Conservation (phyloP, 495 filamentous ascomycete species). For the Diplogelasinospora grovesii region DNA sequence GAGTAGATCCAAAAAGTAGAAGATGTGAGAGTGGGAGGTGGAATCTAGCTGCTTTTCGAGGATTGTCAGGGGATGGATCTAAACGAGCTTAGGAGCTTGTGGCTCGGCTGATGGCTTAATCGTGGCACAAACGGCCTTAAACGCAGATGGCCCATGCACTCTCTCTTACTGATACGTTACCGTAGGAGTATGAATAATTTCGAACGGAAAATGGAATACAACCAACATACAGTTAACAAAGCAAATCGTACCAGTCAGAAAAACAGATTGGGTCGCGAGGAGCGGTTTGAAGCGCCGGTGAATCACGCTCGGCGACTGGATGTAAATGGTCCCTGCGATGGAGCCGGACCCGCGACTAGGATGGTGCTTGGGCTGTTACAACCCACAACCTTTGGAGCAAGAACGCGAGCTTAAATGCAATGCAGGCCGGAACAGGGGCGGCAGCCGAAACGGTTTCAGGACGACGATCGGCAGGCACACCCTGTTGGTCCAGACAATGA, state of each 20-base stretch:
- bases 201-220: no score
- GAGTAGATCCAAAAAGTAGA: no score
- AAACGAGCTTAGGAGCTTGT: slow-evolving; percentile 24
- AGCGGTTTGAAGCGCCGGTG: slow-evolving; percentile 10
- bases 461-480: slow-evolving; percentile 24
- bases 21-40: not conserved
- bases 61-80: slow-evolving; percentile 26
- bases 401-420: slow-evolving; percentile 4
- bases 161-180: no score
- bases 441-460: slow-evolving; percentile 29
- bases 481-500: slow-evolving; percentile 6
- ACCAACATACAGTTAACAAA: no score
- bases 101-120: slow-evolving; percentile 24
- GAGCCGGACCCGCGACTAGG: not conserved
- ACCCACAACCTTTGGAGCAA: slow-evolving; percentile 11
- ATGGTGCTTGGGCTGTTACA: slow-evolving; percentile 15
- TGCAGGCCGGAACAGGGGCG: slow-evolving; percentile 15
- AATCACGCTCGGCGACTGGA: slow-evolving; percentile 11
- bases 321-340: slow-evolving; percentile 1
- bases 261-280: not conserved
- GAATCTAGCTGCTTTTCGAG: not conserved
- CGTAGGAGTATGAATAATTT: no score
- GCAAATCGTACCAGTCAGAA: no score
- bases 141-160: no score
- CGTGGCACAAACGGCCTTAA: no score